These are phyloP conservation scores for Panicum virgatum DNA, from an alignment of 202 grass and related monocot genomes.

Conservation along the genomic window DNA sequence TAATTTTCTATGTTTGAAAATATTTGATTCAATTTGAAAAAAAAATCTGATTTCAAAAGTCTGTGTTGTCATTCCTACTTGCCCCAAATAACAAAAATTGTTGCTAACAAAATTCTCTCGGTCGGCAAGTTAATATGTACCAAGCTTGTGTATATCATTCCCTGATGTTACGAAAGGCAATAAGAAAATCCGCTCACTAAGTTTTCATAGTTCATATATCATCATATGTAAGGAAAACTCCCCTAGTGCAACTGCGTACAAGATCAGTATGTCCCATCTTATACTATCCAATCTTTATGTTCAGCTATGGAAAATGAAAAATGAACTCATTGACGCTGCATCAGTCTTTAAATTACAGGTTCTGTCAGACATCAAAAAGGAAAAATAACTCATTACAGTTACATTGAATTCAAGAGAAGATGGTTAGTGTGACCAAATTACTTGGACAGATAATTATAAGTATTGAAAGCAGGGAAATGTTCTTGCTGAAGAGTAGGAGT, in stretches of 20 bases:
- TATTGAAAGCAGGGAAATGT: not conserved
- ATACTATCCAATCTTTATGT: not conserved
- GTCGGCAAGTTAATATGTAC: not conserved
- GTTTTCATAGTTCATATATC: not conserved
- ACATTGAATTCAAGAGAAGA: not conserved
- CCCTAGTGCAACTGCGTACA: not conserved
- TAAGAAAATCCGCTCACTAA: not conserved
- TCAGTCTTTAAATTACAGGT: not conserved
- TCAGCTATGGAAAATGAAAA: not conserved
- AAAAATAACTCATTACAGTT: not conserved
- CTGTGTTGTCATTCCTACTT: too few relatives aligned
- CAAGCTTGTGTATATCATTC: not conserved
- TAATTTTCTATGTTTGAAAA: too few relatives aligned
- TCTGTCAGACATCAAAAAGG: not conserved
- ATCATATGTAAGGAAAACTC: not conserved
- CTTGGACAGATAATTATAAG: not conserved
- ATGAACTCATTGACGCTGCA: not conserved
- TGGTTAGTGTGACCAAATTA: not conserved
- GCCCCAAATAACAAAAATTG: not conserved
- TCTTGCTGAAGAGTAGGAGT: not conserved
- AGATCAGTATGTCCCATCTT: too few relatives aligned
- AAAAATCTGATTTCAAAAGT: too few relatives aligned
- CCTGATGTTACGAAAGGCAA: not conserved
- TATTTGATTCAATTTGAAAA: too few relatives aligned
- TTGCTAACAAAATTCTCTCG: not conserved